These are phyloP conservation scores for Panaeolus cyanescens DNA, from an alignment of 768 basidiomycete genomes.

Conservation along the genomic window DNA sequence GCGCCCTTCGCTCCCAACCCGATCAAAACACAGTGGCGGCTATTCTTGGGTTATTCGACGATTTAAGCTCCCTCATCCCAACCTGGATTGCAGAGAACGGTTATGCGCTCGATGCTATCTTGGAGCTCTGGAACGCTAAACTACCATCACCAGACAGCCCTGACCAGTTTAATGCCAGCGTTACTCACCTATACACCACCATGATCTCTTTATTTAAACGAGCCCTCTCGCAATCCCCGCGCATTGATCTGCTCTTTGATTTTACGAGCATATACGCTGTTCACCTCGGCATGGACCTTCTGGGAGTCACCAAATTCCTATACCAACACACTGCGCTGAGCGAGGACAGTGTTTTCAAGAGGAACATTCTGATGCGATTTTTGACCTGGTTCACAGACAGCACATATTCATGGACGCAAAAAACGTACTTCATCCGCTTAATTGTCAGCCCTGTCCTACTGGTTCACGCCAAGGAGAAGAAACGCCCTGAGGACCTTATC, in stretches of 20 bases:
- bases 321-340: slow-evolving; percentile 82
- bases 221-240: slow-evolving; percentile 66
- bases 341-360: slow-evolving; percentile 66
- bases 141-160: slow-evolving; percentile 44
- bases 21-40: slow-evolving; percentile 60
- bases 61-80: slow-evolving; percentile 67
- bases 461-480: slow-evolving; percentile 64
- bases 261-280: slow-evolving; percentile 80
- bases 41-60: slow-evolving; percentile 74
- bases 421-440: slow-evolving; percentile 77
- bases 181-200: slow-evolving; percentile 60
- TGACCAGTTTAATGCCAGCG: slow-evolving; percentile 46
- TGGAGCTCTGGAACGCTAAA: slow-evolving; percentile 72
- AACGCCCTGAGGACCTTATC: slow-evolving; percentile 60
- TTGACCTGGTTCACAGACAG: slow-evolving; percentile 78
- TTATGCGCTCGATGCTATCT: slow-evolving; percentile 68
- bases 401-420: slow-evolving; percentile 69
- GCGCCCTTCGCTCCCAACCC: slow-evolving; percentile 48
- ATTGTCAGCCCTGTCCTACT: slow-evolving; percentile 87
- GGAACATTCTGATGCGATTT: slow-evolving; percentile 86
- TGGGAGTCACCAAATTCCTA: slow-evolving; percentile 80
- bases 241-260: slow-evolving; percentile 89
- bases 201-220: slow-evolving; percentile 79
- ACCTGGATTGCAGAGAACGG: slow-evolving; percentile 72
- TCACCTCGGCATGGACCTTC: slow-evolving; percentile 79